Percentiles rank a stretch among this genome's conserved stretches.
These are phyloP conservation scores for Populus hybrid DNA, from an alignment of 441 rosid genomes.

Conservation along the genomic window DNA sequence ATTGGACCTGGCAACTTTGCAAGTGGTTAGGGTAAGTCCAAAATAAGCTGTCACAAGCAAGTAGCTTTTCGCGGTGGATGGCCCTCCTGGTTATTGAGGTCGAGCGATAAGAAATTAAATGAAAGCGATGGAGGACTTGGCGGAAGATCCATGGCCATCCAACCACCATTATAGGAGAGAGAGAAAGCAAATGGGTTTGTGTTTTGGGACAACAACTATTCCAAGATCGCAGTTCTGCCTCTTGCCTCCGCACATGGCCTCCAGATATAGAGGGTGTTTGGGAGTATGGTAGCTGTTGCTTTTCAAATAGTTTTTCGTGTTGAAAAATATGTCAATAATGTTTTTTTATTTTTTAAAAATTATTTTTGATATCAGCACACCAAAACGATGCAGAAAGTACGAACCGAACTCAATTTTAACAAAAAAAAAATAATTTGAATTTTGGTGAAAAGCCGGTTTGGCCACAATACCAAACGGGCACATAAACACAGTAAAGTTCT, in stretches of 20 bases:
- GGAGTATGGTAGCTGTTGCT: too few species aligned
- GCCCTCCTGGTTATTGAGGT: neutral
- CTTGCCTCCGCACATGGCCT: neutral
- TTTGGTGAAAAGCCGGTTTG: too few species aligned
- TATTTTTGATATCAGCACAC: too few species aligned
- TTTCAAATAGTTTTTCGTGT: too few species aligned
- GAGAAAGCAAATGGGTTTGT: neutral
- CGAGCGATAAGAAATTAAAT: slow-evolving; percentile 1
- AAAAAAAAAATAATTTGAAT: too few species aligned
- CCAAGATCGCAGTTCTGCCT: neutral
- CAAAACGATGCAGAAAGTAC: too few species aligned
- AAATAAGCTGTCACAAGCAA: slow-evolving; percentile 17
- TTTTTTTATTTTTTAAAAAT: too few species aligned
- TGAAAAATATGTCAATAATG: too few species aligned
- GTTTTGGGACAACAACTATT: neutral
- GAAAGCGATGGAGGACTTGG: slow-evolving; percentile 8
- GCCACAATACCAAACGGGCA: too few species aligned
- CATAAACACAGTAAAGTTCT: neutral
- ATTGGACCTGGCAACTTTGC: neutral
- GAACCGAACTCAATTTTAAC: too few species aligned
- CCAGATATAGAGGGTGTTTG: too few species aligned
- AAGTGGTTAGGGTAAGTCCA: slow-evolving; percentile 11
- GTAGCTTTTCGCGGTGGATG: slow-evolving; percentile 4
- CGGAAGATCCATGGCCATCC: slow-evolving; percentile 15
- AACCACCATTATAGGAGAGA: slow-evolving; percentile 14